A percentile compares a stretch with the other conserved stretches of the same genome.
Evolutionary conservation across 1,139 yeast species (phyloP).

Genomic region (Saccharomyces pastorianus): DNA sequence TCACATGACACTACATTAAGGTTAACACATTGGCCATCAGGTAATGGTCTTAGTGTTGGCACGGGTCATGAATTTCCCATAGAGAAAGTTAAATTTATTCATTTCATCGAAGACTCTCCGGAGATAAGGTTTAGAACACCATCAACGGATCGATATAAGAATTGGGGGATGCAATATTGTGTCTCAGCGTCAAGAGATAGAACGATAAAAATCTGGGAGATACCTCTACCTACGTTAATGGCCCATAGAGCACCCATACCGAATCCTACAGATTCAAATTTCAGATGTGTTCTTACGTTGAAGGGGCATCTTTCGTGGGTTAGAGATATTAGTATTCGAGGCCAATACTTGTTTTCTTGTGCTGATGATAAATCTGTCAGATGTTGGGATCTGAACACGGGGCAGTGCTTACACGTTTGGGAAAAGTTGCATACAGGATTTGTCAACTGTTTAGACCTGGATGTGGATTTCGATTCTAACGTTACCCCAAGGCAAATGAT

Average conservation of each 20-base stretch:
- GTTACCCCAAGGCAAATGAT: constrained; percentile 14
- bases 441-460: constrained; percentile 19
- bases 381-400: constrained; percentile 68
- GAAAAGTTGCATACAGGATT: constrained; percentile 19
- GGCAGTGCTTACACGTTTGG: constrained; percentile 53
- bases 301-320: constrained; percentile 88
- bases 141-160: constrained; percentile 23
- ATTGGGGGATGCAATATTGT: constrained; percentile 56
- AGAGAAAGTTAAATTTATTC: constrained; percentile 66
- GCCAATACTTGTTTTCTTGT: constrained; percentile 63
- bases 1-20: constrained; percentile 77
- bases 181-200: constrained; percentile 81
- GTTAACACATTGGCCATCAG: constrained; percentile 54
- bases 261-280: constrained; percentile 47
- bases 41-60: constrained; percentile 60
- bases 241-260: constrained; percentile 55
- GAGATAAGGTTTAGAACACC: background rate
- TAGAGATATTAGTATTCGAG: constrained; percentile 39
- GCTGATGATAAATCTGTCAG: constrained; percentile 73
- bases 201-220: constrained; percentile 64
- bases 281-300: constrained; percentile 47
- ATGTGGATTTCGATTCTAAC: constrained; percentile 7
- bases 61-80: constrained; percentile 80
- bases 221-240: constrained; percentile 51
- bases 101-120: constrained; percentile 29